Evolutionary conservation across 1,139 yeast species (phyloP), one percentile per base, ranked within the genome.

Genomic region (Geotrichum histeridarum): DNA sequence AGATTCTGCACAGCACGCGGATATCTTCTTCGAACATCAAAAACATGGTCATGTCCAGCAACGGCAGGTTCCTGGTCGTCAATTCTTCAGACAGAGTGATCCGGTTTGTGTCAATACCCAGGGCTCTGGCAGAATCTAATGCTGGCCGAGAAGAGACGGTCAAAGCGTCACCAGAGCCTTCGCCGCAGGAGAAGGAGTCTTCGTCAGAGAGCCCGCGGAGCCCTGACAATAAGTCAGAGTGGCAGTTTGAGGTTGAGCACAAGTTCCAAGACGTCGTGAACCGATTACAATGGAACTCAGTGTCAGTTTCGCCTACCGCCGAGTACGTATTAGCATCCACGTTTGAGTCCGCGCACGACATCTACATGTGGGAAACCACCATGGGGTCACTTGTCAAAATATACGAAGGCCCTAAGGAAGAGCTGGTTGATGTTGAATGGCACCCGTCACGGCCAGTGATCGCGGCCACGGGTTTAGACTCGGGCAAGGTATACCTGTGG

Each of bases 201-300:
- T 22, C 27, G 27, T 22, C 27, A 22, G 27, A 22, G 27, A 22
- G 27, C 27, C 27, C 27, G 27, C 27, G 27, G 4, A 22, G 27
- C 5, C 27, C 27, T 3, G 27, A 22, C 27, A 22, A 5, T 5
- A 22, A 22, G 27, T 22, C 27, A 3, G 27, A 22, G 3, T 80
- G 84, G 79, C 82, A 77, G 41, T 74, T 88, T 49, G 89, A 84
- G 54, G 73, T 84, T 3, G 91, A 84, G 61, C 94, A 87, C 68
- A 84, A 82, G 65, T 91, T 89, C 66, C 96, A 90, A 67, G 97
- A 91, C 68, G 90, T 88, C 53, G 95, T 91, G 45, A 91, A 90
- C 69, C 73, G 86, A 59, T 73, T 89, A 48, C 96, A 89, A 66
- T 91, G 97, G 97, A 90, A 90, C 67, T 77, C 90, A 0, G 83